phyloP scores from a whole-genome alignment of 2,329 filamentous ascomycete genomes.

The Talaromyces rugulosus region DNA sequence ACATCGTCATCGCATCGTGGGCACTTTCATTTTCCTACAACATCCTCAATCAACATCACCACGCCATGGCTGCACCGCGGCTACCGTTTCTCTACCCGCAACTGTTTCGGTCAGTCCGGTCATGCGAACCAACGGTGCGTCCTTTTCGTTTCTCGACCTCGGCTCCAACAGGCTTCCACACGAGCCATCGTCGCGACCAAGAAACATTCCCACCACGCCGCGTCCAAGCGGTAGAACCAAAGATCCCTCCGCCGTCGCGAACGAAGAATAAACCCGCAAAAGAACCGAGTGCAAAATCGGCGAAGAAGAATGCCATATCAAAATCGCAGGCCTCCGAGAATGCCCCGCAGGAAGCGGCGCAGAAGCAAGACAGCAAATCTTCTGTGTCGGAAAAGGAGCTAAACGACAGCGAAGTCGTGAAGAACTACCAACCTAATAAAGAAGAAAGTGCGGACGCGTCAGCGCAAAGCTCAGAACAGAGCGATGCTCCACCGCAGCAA shows the following conservation, averaged over 20 bases:
- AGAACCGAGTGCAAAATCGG: slow-evolving; percentile 13
- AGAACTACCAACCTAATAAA: neutral
- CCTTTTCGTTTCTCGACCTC: slow-evolving; percentile 36
- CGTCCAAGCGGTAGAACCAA: slow-evolving; percentile 42
- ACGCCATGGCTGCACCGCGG: slow-evolving; percentile 58
- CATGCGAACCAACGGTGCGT: slow-evolving; percentile 43
- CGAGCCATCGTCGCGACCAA: slow-evolving; percentile 31
- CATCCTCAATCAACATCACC: neutral
- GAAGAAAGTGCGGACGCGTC: neutral
- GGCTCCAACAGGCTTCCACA: slow-evolving; percentile 30
- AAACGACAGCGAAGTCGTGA: neutral
- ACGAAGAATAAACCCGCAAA: slow-evolving; percentile 23
- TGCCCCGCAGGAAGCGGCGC: slow-evolving; percentile 12
- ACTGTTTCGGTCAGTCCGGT: slow-evolving; percentile 55
- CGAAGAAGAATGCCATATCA: slow-evolving; percentile 13
- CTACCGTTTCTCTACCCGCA: slow-evolving; percentile 67
- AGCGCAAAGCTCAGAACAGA: slow-evolving; percentile 1
- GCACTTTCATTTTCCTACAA: slow-evolving; percentile 12
- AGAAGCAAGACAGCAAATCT: slow-evolving; percentile 3
- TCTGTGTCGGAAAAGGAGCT: neutral
- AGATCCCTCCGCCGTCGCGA: slow-evolving; percentile 33
- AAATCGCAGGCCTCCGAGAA: slow-evolving; percentile 1
- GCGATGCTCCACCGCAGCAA: neutral
- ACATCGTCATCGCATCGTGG: neutral
- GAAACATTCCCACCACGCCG: slow-evolving; percentile 43